Percentiles rank a stretch among this genome's conserved stretches.
phyloP scores from a whole-genome alignment of 1,139 yeast genomes.

The Oligophagozyma castellii region DNA sequence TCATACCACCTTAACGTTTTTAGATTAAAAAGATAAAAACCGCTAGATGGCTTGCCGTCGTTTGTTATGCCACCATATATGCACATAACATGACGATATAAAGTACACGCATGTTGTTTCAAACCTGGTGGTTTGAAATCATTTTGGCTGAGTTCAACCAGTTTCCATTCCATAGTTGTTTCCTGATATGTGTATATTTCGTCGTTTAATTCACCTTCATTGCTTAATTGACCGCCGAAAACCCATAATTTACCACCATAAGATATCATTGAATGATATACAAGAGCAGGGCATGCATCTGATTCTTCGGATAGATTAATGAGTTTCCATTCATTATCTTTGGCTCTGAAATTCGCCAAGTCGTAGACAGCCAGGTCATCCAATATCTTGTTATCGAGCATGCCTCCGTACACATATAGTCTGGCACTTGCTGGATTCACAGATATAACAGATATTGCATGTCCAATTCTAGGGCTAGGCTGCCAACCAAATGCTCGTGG shows the following conservation, averaged over 20 bases:
- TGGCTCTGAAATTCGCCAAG: constrained; percentile 72
- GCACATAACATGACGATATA: constrained; percentile 64
- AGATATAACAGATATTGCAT: constrained; percentile 51
- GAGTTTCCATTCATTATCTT: constrained; percentile 73
- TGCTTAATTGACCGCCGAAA: constrained; percentile 77
- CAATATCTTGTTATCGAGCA: constrained; percentile 75
- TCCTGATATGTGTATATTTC: constrained; percentile 83
- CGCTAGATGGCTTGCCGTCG: constrained; percentile 52
- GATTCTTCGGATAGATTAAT: constrained; percentile 35
- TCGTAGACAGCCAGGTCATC: constrained; percentile 81
- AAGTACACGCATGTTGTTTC: constrained; percentile 75
- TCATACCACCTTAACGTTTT: constrained; percentile 57
- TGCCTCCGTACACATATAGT: constrained; percentile 89
- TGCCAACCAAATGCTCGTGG: constrained; percentile 72
- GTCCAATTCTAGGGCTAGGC: constrained; percentile 92
- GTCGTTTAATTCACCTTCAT: constrained; percentile 36
- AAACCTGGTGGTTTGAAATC: constrained; percentile 55
- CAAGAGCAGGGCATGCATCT: constrained; percentile 69
- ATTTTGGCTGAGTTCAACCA: constrained; percentile 36
- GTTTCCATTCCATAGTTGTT: constrained; percentile 45
- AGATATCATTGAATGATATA: constrained; percentile 83
- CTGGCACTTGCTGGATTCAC: constrained; percentile 55
- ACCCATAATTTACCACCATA: constrained; percentile 68
- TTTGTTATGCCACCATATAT: constrained; percentile 77
- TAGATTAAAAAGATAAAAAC: constrained; percentile 58